A percentile compares a stretch with the other conserved stretches of the same genome.
Conservation (phyloP, 257 asterid species). For the Oldenlandia corymbosa region DNA sequence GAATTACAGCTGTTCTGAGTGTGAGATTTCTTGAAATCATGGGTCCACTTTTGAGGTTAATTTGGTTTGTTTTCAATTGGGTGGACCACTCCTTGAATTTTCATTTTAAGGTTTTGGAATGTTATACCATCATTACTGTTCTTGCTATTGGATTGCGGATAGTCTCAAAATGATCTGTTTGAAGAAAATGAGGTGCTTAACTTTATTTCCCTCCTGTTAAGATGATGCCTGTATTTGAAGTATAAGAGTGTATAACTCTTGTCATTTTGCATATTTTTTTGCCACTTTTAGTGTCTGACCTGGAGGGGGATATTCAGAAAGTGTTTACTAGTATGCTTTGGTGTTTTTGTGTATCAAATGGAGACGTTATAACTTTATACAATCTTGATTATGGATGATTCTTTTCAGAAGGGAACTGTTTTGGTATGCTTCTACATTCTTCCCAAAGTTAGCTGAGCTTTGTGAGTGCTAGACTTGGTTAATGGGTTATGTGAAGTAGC, state of each 20-base stretch:
- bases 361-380: no score
- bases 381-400: no score
- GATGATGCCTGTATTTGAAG: no score
- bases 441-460: neutral
- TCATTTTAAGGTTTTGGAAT: neutral
- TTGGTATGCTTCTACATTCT: neutral
- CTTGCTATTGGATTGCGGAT: neutral
- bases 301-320: neutral
- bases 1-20: neutral
- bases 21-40: conserved; percentile 1
- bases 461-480: no score
- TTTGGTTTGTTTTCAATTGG: neutral
- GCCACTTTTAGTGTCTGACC: neutral
- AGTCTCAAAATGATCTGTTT: neutral
- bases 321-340: no score
- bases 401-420: neutral
- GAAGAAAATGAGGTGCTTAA: no score
- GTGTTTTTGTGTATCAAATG: neutral
- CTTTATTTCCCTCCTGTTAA: no score
- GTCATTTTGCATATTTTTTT: neutral
- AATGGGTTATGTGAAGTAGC: no score
- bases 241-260: neutral
- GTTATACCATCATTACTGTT: no score
- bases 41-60: neutral
- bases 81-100: neutral